Conservation (phyloP, 371 early-diverging fungal genomes). For the Mucor saturninus region DNA sequence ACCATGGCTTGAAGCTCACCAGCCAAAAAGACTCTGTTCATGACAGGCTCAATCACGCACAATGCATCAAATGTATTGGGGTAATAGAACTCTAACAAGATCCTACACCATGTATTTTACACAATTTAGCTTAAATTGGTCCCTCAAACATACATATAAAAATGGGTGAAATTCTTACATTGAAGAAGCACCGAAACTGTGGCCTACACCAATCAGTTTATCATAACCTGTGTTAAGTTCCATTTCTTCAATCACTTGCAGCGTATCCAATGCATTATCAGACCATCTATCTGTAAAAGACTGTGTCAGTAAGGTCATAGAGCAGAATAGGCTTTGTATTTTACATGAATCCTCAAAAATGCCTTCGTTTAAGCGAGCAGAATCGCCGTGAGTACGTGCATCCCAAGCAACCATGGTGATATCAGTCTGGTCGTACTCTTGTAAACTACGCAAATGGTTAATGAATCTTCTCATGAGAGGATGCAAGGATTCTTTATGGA, state of each 20-base stretch:
- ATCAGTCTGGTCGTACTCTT: slow-evolving; percentile 31
- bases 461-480: slow-evolving; percentile 39
- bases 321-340: background rate
- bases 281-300: slow-evolving; percentile 40
- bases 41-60: slow-evolving; percentile 38
- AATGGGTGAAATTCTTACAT: slow-evolving; percentile 27
- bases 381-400: slow-evolving; percentile 53
- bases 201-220: slow-evolving; percentile 45
- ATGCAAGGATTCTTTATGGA: slow-evolving; percentile 45
- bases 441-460: slow-evolving; percentile 19
- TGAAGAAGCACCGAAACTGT: slow-evolving; percentile 50
- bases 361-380: slow-evolving; percentile 44
- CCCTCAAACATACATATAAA: background rate
- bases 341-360: slow-evolving; percentile 35
- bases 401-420: slow-evolving; percentile 44
- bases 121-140: too few species aligned
- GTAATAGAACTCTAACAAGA: slow-evolving; percentile 38
- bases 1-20: slow-evolving; percentile 8
- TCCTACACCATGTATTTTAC: slow-evolving; percentile 12
- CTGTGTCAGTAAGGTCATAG: background rate
- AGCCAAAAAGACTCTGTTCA: slow-evolving; percentile 16
- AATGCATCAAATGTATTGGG: slow-evolving; percentile 47
- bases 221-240: slow-evolving; percentile 29
- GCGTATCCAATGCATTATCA: slow-evolving; percentile 49
- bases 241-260: slow-evolving; percentile 38